A percentile compares a stretch with the other conserved stretches of the same genome.
These are phyloP conservation scores for Verticillium nonalfalfae DNA, from an alignment of 2,329 filamentous ascomycete genomes.

Conservation along the genomic window DNA sequence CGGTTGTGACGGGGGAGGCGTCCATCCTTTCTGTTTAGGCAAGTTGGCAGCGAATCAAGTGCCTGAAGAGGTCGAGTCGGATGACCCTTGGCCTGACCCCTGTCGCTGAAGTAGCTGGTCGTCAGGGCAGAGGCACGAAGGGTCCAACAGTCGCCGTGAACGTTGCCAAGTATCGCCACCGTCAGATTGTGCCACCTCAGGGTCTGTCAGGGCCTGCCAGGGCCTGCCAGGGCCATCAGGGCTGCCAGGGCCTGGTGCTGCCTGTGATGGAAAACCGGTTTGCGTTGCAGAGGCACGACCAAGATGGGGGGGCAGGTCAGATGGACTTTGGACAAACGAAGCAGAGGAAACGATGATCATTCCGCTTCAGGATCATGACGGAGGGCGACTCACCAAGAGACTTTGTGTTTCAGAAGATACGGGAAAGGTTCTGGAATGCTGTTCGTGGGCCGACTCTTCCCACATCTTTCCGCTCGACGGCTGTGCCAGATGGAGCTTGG, in stretches of 20 bases:
- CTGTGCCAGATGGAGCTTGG: background rate
- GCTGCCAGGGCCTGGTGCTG: background rate
- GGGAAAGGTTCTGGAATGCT: background rate
- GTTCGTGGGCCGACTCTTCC: background rate
- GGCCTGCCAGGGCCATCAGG: background rate
- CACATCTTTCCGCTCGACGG: background rate
- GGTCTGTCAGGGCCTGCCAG: background rate
- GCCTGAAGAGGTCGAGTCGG: background rate
- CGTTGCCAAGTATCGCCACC: slow-evolving; percentile 11
- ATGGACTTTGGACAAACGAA: background rate
- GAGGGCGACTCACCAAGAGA: background rate
- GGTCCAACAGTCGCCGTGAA: slow-evolving; percentile 4
- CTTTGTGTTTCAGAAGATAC: background rate
- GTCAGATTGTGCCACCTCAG: background rate
- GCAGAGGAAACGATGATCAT: background rate
- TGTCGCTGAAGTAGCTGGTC: background rate
- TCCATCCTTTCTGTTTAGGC: background rate
- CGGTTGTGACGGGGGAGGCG: background rate
- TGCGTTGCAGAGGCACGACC: slow-evolving; percentile 9
- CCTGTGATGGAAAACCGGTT: slow-evolving; percentile 7
- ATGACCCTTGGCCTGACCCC: background rate
- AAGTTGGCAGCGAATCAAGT: slow-evolving; percentile 2
- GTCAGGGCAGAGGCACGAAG: background rate
- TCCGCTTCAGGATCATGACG: background rate
- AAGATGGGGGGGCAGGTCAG: background rate